Evolutionary conservation across 164 flowering plant species (phyloP).

Genomic region (Taxillus chinensis): DNA sequence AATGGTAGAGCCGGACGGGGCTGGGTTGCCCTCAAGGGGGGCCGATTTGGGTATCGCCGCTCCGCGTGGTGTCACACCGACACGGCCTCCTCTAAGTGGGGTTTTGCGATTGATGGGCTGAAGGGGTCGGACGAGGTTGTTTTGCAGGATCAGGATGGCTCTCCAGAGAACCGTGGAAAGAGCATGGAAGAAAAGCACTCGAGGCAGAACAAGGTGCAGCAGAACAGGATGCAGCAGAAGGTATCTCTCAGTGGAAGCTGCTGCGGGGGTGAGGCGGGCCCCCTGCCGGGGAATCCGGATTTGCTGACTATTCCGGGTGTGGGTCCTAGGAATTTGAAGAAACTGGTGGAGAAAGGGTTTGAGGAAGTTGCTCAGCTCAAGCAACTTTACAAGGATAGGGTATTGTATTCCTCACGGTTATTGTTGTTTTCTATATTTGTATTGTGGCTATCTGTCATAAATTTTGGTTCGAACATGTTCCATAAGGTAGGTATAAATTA

Average conservation of each 20-base stretch:
- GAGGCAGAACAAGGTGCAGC: conserved; percentile 3
- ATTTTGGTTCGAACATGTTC: neutral
- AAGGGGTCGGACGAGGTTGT: conserved; percentile 16
- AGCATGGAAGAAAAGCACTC: neutral
- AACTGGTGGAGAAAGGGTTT: conserved; percentile 85
- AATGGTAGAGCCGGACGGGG: conserved; percentile 16
- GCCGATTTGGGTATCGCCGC: conserved; percentile 9
- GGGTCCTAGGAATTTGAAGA: conserved; percentile 86
- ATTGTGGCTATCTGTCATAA: neutral
- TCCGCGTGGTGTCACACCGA: conserved; percentile 32
- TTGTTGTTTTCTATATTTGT: neutral
- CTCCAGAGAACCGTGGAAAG: neutral
- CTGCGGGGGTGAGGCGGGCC: conserved; percentile 6
- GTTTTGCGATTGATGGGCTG: conserved; percentile 10
- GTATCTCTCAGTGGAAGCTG: neutral
- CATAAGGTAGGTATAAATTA: neutral
- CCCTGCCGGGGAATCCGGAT: conserved; percentile 43
- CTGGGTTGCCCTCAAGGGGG: conserved; percentile 30
- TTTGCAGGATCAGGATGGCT: neutral
- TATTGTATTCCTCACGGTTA: conserved; percentile 9
- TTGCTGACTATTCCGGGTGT: conserved; percentile 93
- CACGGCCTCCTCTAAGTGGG: conserved; percentile 18
- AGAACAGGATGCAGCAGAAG: conserved; percentile 7
- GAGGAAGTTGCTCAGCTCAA: conserved; percentile 82
- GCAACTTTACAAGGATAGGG: conserved; percentile 80